These are phyloP conservation scores for Pilatotrama ljubarskyi DNA, from an alignment of 768 basidiomycete genomes.

Conservation along the genomic window DNA sequence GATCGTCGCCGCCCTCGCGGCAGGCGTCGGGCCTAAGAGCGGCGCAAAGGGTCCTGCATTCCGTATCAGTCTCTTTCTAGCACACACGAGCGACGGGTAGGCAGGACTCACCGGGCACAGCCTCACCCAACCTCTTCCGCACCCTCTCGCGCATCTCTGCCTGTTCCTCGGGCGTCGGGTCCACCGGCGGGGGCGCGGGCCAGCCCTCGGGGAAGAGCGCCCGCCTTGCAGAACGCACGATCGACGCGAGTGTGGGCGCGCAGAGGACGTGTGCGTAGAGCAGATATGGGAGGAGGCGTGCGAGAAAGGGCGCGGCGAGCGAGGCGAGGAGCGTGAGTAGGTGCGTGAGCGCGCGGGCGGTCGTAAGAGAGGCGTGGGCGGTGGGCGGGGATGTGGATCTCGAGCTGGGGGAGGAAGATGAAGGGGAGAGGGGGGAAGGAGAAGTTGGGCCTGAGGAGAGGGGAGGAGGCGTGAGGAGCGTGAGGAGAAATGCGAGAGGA, in stretches of 20 bases:
- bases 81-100: not conserved
- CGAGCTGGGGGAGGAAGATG: constrained; percentile 29
- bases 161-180: constrained; percentile 80
- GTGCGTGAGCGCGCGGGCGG: constrained; percentile 27
- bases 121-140: constrained; percentile 39
- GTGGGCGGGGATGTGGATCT: constrained; percentile 32
- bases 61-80: not conserved
- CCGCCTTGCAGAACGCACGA: constrained; percentile 58
- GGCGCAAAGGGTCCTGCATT: constrained; percentile 48
- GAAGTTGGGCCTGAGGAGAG: constrained; percentile 13
- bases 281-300: constrained; percentile 61
- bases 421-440: constrained; percentile 28
- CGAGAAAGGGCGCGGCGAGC: constrained; percentile 27
- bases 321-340: constrained; percentile 26
- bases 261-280: constrained; percentile 57
- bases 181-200: constrained; percentile 69
- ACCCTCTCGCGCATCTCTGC: constrained; percentile 48
- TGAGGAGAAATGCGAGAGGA: constrained; percentile 28
- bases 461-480: constrained; percentile 29
- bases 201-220: constrained; percentile 90
- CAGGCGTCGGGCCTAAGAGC: constrained; percentile 55
- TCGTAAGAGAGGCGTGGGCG: constrained; percentile 16
- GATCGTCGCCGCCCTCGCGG: constrained; percentile 41
- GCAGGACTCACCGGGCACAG: constrained; percentile 43
- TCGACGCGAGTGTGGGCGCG: constrained; percentile 50